A percentile compares a stretch with the other conserved stretches of the same genome.
These are phyloP conservation scores for Lepiota brunneoincarnata DNA, from an alignment of 768 basidiomycete genomes.

Conservation along the genomic window DNA sequence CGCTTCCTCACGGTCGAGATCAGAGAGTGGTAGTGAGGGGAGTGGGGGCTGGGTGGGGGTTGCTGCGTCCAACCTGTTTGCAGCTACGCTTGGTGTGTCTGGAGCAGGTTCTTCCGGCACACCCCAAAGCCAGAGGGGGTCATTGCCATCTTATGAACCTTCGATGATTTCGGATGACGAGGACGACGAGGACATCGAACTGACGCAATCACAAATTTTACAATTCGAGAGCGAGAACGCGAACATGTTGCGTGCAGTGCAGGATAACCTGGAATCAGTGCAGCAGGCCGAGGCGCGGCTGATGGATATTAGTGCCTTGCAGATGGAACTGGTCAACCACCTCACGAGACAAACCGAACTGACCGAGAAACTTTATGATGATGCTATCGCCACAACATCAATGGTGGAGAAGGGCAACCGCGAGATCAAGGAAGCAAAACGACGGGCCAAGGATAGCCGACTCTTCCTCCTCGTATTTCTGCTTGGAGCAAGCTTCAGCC, in stretches of 20 bases:
- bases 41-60: constrained; percentile 50
- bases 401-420: constrained; percentile 88
- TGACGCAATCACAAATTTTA: constrained; percentile 85
- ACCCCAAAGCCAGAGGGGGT: constrained; percentile 6
- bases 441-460: constrained; percentile 83
- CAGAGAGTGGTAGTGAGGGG: constrained; percentile 8
- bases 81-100: constrained; percentile 53
- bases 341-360: constrained; percentile 87
- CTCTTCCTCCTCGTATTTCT: constrained; percentile 91
- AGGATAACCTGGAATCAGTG: constrained; percentile 84
- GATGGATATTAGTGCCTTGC: constrained; percentile 89
- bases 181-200: constrained; percentile 78
- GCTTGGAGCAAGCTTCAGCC: constrained; percentile 84
- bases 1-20: constrained; percentile 31
- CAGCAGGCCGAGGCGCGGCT: constrained; percentile 90
- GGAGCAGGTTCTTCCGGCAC: constrained; percentile 19
- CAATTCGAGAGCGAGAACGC: constrained; percentile 94
- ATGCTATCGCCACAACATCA: constrained; percentile 84
- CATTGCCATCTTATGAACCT: constrained; percentile 22
- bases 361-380: constrained; percentile 92
- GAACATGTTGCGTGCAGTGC: constrained; percentile 76
- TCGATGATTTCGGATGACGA: constrained; percentile 43
- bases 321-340: constrained; percentile 88
- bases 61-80: constrained; percentile 55
- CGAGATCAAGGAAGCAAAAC: constrained; percentile 86